These are phyloP conservation scores for Nitzschia inconspicua DNA, from an alignment of 108 stramenopile genomes.

Conservation along the genomic window DNA sequence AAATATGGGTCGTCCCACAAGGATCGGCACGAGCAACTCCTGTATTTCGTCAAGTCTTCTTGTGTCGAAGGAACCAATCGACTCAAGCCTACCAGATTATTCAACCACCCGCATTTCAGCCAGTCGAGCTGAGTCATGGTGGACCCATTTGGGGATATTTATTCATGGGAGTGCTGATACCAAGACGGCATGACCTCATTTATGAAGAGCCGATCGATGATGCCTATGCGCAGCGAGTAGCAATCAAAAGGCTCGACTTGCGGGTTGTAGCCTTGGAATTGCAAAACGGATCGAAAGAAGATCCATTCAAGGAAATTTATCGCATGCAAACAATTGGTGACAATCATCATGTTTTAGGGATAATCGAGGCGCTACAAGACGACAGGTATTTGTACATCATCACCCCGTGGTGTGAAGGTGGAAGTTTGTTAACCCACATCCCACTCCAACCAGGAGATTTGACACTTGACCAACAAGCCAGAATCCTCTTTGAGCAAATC, in stretches of 20 bases:
- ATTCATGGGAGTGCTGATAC: constrained; percentile 3
- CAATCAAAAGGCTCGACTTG: constrained; percentile 23
- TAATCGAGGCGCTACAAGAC: constrained; percentile 25
- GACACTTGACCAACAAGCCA: constrained; percentile 4
- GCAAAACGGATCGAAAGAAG: constrained; percentile 17
- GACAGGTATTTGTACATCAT: constrained; percentile 53
- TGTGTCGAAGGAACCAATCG: neutral
- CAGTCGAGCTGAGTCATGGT: neutral
- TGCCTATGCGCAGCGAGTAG: constrained; percentile 12
- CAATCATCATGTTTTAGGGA: constrained; percentile 18
- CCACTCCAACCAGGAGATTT: constrained; percentile 1
- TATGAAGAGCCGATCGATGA: constrained; percentile 17
- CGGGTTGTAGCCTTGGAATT: constrained; percentile 19
- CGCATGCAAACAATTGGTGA: constrained; percentile 31
- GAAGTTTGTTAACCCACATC: neutral
- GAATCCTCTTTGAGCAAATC: constrained; percentile 41
- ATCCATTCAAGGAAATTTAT: constrained; percentile 32
- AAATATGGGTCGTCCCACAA: constrained; percentile 12
- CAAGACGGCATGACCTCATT: neutral
- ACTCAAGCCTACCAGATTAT: constrained; percentile 2
- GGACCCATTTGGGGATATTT: constrained; percentile 5
- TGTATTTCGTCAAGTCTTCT: constrained; percentile 7
- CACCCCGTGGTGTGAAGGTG: constrained; percentile 38
- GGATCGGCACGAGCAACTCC: neutral
- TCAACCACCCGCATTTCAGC: constrained; percentile 2